Base-by-base conservation (phyloP, 768 basidiomycete species). In the Boletus bicolor region DNA sequence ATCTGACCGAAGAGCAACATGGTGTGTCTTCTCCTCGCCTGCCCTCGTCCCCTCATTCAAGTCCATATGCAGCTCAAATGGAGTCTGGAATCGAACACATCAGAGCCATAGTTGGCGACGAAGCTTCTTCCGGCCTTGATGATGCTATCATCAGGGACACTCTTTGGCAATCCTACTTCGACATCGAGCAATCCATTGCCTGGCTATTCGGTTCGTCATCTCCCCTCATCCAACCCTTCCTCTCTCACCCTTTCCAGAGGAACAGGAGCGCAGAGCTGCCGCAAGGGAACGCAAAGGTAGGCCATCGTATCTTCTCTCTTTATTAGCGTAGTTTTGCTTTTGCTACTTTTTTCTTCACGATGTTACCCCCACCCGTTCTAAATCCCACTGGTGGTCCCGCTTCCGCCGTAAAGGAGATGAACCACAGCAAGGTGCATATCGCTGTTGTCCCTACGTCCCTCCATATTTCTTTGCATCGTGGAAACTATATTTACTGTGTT, bases 121-220 rank as follows among this genome's bases (percentile, higher is more conserved):
- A 83, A 65, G 79, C 79, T 15, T 64, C 77, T 26, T 86, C 86
- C 34, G 88, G 85, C 7, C 72, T 96, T 44, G 78, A 87, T 42
- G 91, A 96, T 68, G 71, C 76, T 35, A 78, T 84, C 49, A 89
- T 99, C 67, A 82, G 81, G 65, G 88, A 92, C 58, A 77, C 81
- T 0, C 76, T 98, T 44, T 98, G 93, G 89, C 85, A 98, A 64
- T 83, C 76, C 64, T 90, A 89, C 70, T 98, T 96, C 63, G 86
- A 96, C 65, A 79, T 89, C 15, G 84, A 92, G 35, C 80, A 85
- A 69, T 84, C 89, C 17, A 73, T 96, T 10, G 75, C 82, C 34
- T 91, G 85, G 82, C 76, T 91, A 28, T 61, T 88, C 37, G 87
- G 93, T 93, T 57, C 60, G 86, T 76, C 42, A 4, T 14, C 39